A percentile compares a stretch with the other conserved stretches of the same genome.
Evolutionary conservation across 2,329 filamentous ascomycete species (phyloP).

Genomic region (Aspergillus caelatus): DNA sequence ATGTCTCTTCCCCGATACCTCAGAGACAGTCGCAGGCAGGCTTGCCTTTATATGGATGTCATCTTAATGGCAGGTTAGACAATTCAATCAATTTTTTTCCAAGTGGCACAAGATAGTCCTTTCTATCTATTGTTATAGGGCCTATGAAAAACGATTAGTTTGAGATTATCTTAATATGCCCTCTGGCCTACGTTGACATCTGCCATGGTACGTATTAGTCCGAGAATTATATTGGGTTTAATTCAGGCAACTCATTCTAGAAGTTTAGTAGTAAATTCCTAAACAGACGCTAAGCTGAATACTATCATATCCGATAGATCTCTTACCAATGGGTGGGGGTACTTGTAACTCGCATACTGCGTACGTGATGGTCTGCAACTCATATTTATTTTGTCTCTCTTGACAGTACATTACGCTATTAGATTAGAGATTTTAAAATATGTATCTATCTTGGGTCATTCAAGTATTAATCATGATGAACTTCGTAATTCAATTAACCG

Average conservation of each 20-base stretch:
- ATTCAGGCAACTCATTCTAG: neutral
- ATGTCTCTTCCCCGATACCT: conserved; percentile 1
- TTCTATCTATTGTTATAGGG: neutral
- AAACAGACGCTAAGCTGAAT: neutral
- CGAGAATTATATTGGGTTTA: neutral
- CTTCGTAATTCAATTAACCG: conserved; percentile 6
- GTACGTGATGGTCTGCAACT: neutral
- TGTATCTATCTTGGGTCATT: neutral
- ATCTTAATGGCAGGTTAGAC: neutral
- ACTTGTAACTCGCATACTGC: neutral
- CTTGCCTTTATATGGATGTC: conserved; percentile 1
- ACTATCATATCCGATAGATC: neutral
- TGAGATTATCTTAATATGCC: no score
- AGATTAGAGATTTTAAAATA: neutral
- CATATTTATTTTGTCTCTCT: neutral
- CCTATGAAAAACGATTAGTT: neutral
- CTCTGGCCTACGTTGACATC: neutral
- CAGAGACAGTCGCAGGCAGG: neutral
- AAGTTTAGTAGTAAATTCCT: neutral
- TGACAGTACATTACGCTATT: neutral
- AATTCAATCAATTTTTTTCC: neutral
- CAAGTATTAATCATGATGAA: neutral
- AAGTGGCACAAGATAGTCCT: neutral
- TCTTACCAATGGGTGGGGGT: neutral
- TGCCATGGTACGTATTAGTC: neutral